A percentile compares a stretch with the other conserved stretches of the same genome.
These are phyloP conservation scores for Rhizopogon vesiculosus DNA, from an alignment of 768 basidiomycete species.

Conservation along the genomic window DNA sequence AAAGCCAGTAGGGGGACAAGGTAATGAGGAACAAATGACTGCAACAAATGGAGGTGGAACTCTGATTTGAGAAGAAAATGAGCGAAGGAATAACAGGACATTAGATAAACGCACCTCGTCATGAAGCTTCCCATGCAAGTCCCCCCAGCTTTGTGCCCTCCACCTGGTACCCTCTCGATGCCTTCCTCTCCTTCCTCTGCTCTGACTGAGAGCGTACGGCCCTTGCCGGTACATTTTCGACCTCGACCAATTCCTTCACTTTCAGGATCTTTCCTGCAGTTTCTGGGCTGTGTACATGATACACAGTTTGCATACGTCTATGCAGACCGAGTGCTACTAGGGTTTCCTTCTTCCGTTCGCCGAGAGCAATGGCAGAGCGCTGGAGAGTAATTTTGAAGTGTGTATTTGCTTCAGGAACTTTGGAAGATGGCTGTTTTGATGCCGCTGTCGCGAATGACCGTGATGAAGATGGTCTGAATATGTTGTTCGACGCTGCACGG, in stretches of 20 bases:
- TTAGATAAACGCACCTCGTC: neutral
- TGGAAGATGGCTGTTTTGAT: neutral
- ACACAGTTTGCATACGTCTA: constrained; percentile 80
- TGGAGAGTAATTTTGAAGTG: constrained; percentile 89
- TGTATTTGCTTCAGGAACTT: constrained; percentile 36
- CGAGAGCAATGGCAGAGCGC: constrained; percentile 83
- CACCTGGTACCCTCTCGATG: constrained; percentile 65
- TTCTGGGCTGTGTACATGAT: constrained; percentile 67
- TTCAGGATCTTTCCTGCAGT: constrained; percentile 81
- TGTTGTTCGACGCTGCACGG: neutral
- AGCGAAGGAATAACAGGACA: neutral
- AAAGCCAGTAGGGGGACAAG: neutral
- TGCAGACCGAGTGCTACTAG: constrained; percentile 81
- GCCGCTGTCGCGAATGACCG: constrained; percentile 8
- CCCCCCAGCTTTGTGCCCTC: constrained; percentile 28
- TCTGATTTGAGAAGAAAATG: neutral
- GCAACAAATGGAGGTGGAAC: neutral
- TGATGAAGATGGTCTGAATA: constrained; percentile 4
- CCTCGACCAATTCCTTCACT: constrained; percentile 88
- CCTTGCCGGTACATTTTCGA: constrained; percentile 73
- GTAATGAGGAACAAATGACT: neutral
- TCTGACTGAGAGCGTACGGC: constrained; percentile 67
- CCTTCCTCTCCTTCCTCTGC: constrained; percentile 62
- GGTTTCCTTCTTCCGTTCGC: constrained; percentile 64
- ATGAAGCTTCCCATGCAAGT: constrained; percentile 3